Evolutionary conservation across 441 rosid genomes (phyloP), one percentile per base, ranked within the genome.

Genomic region (Brassica balearica): DNA sequence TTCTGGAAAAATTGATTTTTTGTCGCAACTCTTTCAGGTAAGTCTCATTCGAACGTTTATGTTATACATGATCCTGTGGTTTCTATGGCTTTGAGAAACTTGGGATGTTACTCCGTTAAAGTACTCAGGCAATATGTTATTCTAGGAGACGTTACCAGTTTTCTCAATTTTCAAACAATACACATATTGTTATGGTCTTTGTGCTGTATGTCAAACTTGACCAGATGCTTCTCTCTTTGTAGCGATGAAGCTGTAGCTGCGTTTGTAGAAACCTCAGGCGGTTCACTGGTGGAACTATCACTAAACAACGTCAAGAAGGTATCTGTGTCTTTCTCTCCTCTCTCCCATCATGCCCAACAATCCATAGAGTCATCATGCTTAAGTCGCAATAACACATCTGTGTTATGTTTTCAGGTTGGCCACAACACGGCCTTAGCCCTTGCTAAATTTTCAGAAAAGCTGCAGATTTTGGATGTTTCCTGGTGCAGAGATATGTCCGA

Each of bases 191-290:
- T 38, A 8, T 74, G 17, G 20, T 58, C 8, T 70, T 3, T 71
- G 19, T 60, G n/a, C n/a, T 53, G 68, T 43, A 68, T 64, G 15
- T 22, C 46, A 53, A 72, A 27, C 9, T 65, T 61, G 61, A 46
- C 34, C 55, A 43, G 55, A 66, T 9, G 0, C 43, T 8, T 55
- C 20, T 25, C 43, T 65, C 68, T 65, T 60, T 71, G 25, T 78
- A 93, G 98, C 77, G 98, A 96, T 83, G 97, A 94, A 84, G 98
- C 90, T 75, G 76, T 92, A 63, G 98, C 96, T 84, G 97, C 98
- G 73, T 94, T 88, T 81, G 29, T 93, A 82, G 98, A 93, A 86
- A 81, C 88, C 0, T 85, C 95, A 55, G 95, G 97, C 66, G 84
- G 87, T 85, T 56, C 63, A 66, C 80, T 95, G 62, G 81, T 78